Conservation (phyloP, 2,329 filamentous ascomycete species). For the Nannizziopsis barbatae region DNA sequence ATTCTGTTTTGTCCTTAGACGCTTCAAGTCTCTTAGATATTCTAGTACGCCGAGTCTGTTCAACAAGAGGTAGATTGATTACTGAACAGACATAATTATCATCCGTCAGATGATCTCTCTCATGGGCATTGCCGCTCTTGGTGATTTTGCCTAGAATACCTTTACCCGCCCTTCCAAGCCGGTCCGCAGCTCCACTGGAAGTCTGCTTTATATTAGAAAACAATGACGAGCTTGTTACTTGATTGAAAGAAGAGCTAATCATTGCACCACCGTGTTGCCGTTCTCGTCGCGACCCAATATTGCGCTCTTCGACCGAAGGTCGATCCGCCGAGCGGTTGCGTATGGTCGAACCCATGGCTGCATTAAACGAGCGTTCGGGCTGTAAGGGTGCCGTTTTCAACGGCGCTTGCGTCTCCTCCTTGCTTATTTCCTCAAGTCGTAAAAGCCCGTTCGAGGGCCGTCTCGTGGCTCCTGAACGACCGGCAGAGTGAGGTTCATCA, state of each 20-base stretch:
- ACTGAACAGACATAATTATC: constrained; percentile 76
- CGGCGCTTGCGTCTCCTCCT: constrained; percentile 31
- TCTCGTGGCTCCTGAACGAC: constrained; percentile 20
- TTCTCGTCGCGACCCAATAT: constrained; percentile 18
- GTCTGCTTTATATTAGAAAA: constrained; percentile 64
- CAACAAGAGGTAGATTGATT: constrained; percentile 73
- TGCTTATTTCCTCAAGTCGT: constrained; percentile 28
- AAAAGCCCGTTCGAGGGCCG: constrained; percentile 33
- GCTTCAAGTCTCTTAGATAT: constrained; percentile 82
- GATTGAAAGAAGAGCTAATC: constrained; percentile 37
- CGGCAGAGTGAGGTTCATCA: constrained; percentile 31
- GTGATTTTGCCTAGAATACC: constrained; percentile 69
- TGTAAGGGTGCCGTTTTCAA: constrained; percentile 55
- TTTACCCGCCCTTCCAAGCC: constrained; percentile 61
- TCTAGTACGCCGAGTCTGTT: constrained; percentile 80
- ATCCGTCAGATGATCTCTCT: constrained; percentile 57
- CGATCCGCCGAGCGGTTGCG: constrained; percentile 68
- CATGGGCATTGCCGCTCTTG: constrained; percentile 56
- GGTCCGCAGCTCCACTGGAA: constrained; percentile 62
- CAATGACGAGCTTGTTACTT: constrained; percentile 45
- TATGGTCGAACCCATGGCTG: constrained; percentile 53
- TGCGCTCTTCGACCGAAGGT: constrained; percentile 23
- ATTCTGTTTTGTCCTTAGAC: constrained; percentile 90
- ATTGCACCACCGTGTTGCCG: constrained; percentile 27
- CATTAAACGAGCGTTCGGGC: constrained; percentile 56